These are phyloP conservation scores for Talaromyces verruculosus DNA, from an alignment of 2,329 filamentous ascomycete species.

Conservation along the genomic window DNA sequence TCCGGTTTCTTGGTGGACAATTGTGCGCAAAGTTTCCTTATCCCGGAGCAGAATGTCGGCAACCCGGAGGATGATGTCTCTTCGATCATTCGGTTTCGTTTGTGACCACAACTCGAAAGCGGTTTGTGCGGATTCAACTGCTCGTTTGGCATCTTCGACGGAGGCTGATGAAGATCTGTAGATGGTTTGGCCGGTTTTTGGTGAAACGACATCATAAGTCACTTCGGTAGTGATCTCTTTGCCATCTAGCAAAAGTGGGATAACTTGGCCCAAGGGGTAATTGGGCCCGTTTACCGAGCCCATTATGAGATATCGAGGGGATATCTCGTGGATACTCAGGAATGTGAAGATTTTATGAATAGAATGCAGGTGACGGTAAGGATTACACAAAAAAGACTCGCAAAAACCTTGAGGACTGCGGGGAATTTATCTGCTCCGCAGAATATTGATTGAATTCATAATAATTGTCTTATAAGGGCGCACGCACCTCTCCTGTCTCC, in stretches of 20 bases:
- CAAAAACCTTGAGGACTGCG: background rate
- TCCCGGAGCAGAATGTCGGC: slow-evolving; percentile 9
- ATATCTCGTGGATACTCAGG: background rate
- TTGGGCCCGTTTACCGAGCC: background rate
- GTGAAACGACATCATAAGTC: slow-evolving; percentile 5
- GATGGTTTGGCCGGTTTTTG: slow-evolving; percentile 4
- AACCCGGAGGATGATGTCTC: slow-evolving; percentile 10
- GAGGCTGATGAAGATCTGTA: slow-evolving; percentile 10
- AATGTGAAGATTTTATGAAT: background rate
- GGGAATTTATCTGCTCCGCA: background rate
- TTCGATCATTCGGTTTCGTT: background rate
- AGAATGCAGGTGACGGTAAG: background rate
- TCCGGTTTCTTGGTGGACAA: slow-evolving; percentile 4
- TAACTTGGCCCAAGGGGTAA: background rate
- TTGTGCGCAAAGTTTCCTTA: background rate
- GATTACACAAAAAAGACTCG: background rate
- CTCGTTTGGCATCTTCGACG: slow-evolving; percentile 12
- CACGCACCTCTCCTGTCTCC: background rate
- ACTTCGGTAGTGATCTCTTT: background rate
- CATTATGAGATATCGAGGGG: background rate
- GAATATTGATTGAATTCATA: background rate
- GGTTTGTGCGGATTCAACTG: slow-evolving; percentile 10
- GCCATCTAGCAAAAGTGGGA: slow-evolving; percentile 15
- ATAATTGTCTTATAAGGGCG: background rate
- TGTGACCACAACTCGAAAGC: slow-evolving; percentile 16